Evolutionary conservation across 2,329 filamentous ascomycete species (phyloP), one percentile per base, ranked within the genome.

Genomic region (Botrytis paeoniae): DNA sequence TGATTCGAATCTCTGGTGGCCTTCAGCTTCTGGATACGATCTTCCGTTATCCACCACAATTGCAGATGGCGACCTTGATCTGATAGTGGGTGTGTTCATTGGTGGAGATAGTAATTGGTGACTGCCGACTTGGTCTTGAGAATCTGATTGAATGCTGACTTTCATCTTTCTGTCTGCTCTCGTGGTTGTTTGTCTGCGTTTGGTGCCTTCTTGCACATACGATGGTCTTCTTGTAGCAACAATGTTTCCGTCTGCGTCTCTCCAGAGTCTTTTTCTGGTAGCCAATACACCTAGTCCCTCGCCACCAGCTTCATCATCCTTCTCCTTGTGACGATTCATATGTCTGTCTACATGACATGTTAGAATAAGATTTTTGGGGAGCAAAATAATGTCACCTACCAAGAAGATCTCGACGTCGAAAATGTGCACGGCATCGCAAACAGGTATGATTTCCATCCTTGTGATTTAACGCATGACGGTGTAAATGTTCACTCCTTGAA

Each of bases 321-420:
- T 86, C 73, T 85, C 84, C 68, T 83, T 83, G 79, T 82, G 81
- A 51, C 81, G 78, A 62, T 78, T 78, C 81, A 88, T 85, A 76
- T 89, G 87, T 76, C 87, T 82, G 59, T 86, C 87, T 88, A 72
- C 35, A 22, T 45, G 12, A 35, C 20, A 59, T 69, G 63, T 76
- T 71, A 74, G 74, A 61, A 61, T 45, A 29, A 45, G 8, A 43
- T 65, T 57, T 4, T 57, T 41, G 39, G 39, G 25, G 48, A 14
- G 39, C 41, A 35, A 45, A 35, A 48, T 63, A 12, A 20, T 57
- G 35, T 57, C 35, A 77, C 84, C 79, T 82, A 88, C 86, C 85
- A 73, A 89, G 81, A 51, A 89, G 80, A 78, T 89, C 87, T 43
- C 84, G 85, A 61, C 87, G 82, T 68, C 86, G 85, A 78, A 89